phyloP scores from a whole-genome alignment of 208 protist genomes.

The Entamoeba invadens region DNA sequence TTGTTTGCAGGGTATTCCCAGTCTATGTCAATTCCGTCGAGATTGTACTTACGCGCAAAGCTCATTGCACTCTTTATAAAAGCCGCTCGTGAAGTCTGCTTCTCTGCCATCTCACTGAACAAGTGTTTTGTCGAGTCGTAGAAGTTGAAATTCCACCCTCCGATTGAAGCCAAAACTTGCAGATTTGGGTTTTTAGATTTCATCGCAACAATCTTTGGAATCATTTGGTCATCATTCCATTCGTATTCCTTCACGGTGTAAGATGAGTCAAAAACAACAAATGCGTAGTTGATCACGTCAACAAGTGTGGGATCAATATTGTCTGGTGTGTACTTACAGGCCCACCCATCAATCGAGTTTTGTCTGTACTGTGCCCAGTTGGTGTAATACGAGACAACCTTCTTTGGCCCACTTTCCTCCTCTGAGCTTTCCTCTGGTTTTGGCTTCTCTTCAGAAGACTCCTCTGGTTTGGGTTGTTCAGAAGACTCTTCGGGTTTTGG shows the following conservation, averaged over 20 bases:
- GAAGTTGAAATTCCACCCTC: not conserved
- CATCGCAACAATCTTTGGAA: not conserved
- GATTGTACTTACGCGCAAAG: not conserved
- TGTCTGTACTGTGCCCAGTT: not conserved
- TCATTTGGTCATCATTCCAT: conserved; percentile 1
- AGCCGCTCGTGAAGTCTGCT: not conserved
- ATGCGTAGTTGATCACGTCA: not conserved
- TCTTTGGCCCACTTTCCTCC: not conserved
- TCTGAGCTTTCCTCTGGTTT: not conserved
- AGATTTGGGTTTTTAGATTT: not conserved
- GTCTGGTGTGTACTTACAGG: not conserved
- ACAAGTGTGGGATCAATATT: not conserved
- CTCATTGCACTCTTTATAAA: not conserved
- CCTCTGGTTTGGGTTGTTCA: not conserved
- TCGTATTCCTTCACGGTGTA: not conserved
- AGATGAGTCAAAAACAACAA: not conserved
- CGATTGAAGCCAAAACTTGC: not conserved
- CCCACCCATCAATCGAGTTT: not conserved
- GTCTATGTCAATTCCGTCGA: not conserved
- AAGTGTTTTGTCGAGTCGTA: not conserved
- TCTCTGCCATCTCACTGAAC: not conserved
- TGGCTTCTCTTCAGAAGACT: not conserved
- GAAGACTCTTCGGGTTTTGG: not conserved
- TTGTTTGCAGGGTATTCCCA: not conserved
- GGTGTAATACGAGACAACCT: not conserved